Conservation (phyloP, 2,329 filamentous ascomycete species). For the Aspergillus cejpii region DNA sequence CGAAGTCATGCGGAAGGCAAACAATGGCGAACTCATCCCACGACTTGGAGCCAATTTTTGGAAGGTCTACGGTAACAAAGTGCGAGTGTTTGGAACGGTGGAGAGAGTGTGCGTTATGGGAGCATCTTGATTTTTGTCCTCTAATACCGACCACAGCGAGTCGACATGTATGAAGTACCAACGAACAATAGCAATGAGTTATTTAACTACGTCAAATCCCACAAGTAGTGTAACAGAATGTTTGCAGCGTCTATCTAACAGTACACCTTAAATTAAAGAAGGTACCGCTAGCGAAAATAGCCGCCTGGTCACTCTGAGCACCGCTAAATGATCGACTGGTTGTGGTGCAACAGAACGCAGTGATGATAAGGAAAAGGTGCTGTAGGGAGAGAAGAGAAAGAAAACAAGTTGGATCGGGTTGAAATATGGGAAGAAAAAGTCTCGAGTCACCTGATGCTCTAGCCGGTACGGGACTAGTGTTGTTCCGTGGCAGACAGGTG, state of each 20-base stretch:
- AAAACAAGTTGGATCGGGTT: slow-evolving; percentile 9
- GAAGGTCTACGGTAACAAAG: slow-evolving; percentile 52
- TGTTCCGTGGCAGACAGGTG: slow-evolving; percentile 21
- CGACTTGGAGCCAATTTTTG: slow-evolving; percentile 50
- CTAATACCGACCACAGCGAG: no score
- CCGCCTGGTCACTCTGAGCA: slow-evolving; percentile 78
- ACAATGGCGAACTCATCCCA: slow-evolving; percentile 46
- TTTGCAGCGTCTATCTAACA: slow-evolving; percentile 97
- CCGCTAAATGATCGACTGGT: slow-evolving; percentile 84
- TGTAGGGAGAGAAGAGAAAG: slow-evolving; percentile 46
- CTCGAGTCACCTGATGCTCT: slow-evolving; percentile 21
- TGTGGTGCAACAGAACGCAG: slow-evolving; percentile 60
- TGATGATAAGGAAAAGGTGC: slow-evolving; percentile 93
- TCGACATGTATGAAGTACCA: no score
- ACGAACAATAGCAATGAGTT: no score
- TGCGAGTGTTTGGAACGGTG: slow-evolving; percentile 55
- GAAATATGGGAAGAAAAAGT: slow-evolving; percentile 20
- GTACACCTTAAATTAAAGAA: slow-evolving; percentile 68
- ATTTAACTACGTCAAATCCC: no score
- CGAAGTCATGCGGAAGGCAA: slow-evolving; percentile 20
- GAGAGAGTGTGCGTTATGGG: slow-evolving; percentile 43
- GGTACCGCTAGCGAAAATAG: slow-evolving; percentile 98
- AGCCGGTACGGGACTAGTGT: slow-evolving; percentile 25
- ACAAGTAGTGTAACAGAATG: slow-evolving; percentile 41
- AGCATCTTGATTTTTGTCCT: neutral